Evolutionary conservation across 805 yeast species (phyloP).

Genomic region (Suhomyces kilbournensis): DNA sequence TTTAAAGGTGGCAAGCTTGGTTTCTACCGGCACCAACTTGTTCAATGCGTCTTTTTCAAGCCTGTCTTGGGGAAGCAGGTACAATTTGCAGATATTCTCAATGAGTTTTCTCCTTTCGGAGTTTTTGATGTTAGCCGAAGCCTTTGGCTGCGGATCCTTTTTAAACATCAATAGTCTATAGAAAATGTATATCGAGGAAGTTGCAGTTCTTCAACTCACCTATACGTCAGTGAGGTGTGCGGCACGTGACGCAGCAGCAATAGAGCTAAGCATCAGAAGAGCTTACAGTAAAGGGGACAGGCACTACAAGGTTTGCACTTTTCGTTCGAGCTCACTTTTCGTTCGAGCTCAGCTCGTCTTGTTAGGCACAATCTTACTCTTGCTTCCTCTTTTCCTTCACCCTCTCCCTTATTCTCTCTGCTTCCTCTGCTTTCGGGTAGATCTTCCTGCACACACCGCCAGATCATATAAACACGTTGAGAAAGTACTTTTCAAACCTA

Average conservation of each 20-base stretch:
- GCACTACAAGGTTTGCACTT: not conserved
- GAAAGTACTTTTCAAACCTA: not conserved
- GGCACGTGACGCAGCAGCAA: not conserved
- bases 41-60: slow-evolving; percentile 42
- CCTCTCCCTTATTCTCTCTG: not conserved
- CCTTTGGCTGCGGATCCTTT: slow-evolving; percentile 50
- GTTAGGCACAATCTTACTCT: no score
- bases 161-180: slow-evolving; percentile 17
- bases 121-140: slow-evolving; percentile 74
- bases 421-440: not conserved
- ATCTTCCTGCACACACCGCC: not conserved
- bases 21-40: slow-evolving; percentile 46
- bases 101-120: slow-evolving; percentile 69
- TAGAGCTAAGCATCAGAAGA: not conserved
- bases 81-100: slow-evolving; percentile 39
- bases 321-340: no score
- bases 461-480: not conserved
- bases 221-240: not conserved
- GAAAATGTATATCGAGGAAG: not conserved
- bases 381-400: not conserved
- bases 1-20: slow-evolving; percentile 64
- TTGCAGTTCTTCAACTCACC: not conserved
- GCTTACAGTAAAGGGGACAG: not conserved
- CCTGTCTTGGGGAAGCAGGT: slow-evolving; percentile 35
- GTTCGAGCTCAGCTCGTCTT: no score